Percentiles rank a stretch among this genome's conserved stretches.
These are phyloP conservation scores for Pseudogymnoascus sp. DNA, from an alignment of 2,329 filamentous ascomycete genomes.

Conservation along the genomic window DNA sequence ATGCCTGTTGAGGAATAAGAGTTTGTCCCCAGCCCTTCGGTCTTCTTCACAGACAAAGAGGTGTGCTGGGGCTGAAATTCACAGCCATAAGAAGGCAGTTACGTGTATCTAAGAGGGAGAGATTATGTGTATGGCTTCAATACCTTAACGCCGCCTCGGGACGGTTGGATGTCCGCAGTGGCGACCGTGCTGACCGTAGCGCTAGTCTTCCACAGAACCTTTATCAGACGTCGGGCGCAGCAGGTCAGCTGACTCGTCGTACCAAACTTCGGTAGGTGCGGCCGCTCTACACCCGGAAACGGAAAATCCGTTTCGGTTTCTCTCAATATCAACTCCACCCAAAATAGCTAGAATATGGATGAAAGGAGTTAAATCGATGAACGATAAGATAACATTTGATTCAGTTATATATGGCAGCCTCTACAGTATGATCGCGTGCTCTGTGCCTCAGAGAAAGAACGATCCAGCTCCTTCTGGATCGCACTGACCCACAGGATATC, in stretches of 20 bases:
- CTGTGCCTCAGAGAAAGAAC: background rate
- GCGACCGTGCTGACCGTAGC: background rate
- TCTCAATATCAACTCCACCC: background rate
- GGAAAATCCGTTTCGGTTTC: background rate
- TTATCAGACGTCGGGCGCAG: background rate
- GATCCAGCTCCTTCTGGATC: background rate
- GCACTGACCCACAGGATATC: background rate
- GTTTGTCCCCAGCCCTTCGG: background rate
- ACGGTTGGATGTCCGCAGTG: background rate
- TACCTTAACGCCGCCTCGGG: background rate
- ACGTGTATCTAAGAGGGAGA: background rate
- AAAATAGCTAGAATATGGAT: background rate
- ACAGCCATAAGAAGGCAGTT: slow-evolving; percentile 1
- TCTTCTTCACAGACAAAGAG: slow-evolving; percentile 6
- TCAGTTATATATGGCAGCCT: background rate
- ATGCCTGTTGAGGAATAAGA: background rate
- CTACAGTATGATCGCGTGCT: background rate
- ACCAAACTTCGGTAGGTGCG: background rate
- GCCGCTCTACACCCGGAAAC: background rate
- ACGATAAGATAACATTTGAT: background rate
- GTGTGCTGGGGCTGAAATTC: background rate
- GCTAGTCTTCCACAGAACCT: background rate
- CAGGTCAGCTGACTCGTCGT: slow-evolving; percentile 3
- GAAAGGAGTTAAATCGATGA: background rate
- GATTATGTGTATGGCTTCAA: background rate